A percentile compares a stretch with the other conserved stretches of the same genome.
phyloP scores from a whole-genome alignment of 495 filamentous ascomycete species.

The Umbilicaria muhlenbergii region DNA sequence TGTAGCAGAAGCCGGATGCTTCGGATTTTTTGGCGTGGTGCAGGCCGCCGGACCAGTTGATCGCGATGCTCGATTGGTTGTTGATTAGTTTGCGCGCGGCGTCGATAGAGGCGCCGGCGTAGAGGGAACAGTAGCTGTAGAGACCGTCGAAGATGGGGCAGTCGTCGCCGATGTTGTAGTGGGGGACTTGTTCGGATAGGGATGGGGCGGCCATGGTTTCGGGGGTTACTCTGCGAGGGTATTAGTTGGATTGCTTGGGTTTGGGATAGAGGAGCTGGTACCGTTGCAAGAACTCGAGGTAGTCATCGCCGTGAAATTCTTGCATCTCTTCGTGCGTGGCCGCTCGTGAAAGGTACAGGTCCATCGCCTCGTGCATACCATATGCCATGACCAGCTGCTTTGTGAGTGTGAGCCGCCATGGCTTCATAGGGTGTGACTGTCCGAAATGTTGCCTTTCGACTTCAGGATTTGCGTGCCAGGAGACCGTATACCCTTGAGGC shows the following conservation, averaged over 20 bases:
- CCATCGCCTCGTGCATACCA: constrained; percentile 92
- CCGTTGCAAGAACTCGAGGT: constrained; percentile 69
- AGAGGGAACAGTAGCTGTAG: constrained; percentile 88
- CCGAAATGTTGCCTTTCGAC: constrained; percentile 96
- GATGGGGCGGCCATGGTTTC: constrained; percentile 20
- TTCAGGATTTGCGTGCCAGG: constrained; percentile 88
- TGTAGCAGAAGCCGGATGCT: constrained; percentile 92
- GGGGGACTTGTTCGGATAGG: constrained; percentile 24
- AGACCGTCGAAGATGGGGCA: constrained; percentile 95
- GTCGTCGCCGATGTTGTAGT: constrained; percentile 83
- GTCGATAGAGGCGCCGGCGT: constrained; percentile 77
- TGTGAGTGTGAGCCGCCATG: constrained; percentile 88
- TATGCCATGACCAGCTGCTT: constrained; percentile 88
- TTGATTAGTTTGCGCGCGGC: constrained; percentile 80
- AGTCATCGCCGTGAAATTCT: constrained; percentile 76
- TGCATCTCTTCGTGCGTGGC: constrained; percentile 79
- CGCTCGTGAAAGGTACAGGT: constrained; percentile 65
- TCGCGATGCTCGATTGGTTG: constrained; percentile 80
- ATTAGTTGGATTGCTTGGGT: constrained; percentile 19
- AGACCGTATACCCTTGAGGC: constrained; percentile 81
- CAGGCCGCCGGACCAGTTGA: constrained; percentile 98
- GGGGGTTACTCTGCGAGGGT: constrained; percentile 30
- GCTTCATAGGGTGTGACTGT: constrained; percentile 93
- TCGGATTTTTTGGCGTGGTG: constrained; percentile 94
- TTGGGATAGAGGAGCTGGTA: constrained; percentile 19